Percentiles rank a stretch among this genome's conserved stretches.
These are phyloP conservation scores for Suhomyces terraborum DNA, from an alignment of 1,139 yeast species.

Conservation along the genomic window DNA sequence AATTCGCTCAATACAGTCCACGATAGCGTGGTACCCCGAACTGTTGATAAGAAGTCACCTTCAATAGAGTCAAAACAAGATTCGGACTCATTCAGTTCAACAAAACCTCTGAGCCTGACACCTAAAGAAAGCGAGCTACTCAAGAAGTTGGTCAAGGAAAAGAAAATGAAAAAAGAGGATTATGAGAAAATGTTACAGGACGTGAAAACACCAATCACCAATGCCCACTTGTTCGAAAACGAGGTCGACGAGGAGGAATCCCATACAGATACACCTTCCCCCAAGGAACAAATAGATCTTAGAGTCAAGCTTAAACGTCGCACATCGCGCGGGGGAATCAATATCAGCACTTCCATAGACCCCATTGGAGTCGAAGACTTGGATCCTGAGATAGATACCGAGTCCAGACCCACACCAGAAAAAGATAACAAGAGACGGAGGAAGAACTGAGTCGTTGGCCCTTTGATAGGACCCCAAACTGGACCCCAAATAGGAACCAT, in stretches of 20 bases:
- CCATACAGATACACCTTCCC: slow-evolving; percentile 16
- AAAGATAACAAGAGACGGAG: slow-evolving; percentile 13
- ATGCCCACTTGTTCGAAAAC: slow-evolving; percentile 33
- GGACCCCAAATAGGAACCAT: too few species aligned
- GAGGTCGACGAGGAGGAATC: slow-evolving; percentile 29
- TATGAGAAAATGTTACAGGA: slow-evolving; percentile 29
- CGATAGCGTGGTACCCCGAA: slow-evolving; percentile 12
- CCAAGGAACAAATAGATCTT: slow-evolving; percentile 7
- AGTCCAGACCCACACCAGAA: not conserved
- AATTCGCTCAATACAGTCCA: slow-evolving; percentile 23
- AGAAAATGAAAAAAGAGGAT: slow-evolving; percentile 29
- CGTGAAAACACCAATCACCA: slow-evolving; percentile 26
- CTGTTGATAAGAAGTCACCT: slow-evolving; percentile 5
- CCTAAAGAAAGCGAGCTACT: slow-evolving; percentile 20
- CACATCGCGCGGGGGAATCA: slow-evolving; percentile 32
- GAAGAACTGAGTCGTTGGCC: slow-evolving; percentile 6
- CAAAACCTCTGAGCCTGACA: not conserved
- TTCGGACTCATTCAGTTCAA: not conserved
- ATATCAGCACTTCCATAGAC: slow-evolving; percentile 14
- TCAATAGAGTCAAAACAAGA: slow-evolving; percentile 3
- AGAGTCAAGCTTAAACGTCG: slow-evolving; percentile 26
- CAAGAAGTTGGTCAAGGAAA: slow-evolving; percentile 33
- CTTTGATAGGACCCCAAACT: slow-evolving; percentile 9
- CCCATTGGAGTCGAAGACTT: slow-evolving; percentile 7
- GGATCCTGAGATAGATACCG: slow-evolving; percentile 4